phyloP scores from a whole-genome alignment of 148 eudicot species.

The Silene conica region DNA sequence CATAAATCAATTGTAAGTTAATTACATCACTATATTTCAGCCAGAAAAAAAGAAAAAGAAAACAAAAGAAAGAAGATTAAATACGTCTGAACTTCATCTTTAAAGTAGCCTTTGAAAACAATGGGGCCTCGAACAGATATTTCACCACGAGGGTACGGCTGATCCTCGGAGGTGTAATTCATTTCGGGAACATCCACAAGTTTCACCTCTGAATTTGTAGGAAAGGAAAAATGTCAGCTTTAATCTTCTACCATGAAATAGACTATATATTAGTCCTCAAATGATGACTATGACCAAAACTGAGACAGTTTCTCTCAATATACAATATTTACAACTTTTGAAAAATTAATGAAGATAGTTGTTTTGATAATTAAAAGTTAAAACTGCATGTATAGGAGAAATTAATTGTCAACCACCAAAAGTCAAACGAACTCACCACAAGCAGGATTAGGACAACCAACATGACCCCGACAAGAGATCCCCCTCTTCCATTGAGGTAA shows the following conservation, averaged over 20 bases:
- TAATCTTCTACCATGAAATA: no score
- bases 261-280: no score
- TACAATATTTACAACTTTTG: no score
- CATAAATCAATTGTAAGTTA: constrained; percentile 12
- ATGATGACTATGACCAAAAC: no score
- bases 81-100: constrained; percentile 91
- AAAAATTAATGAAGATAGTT: no score
- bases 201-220: constrained; percentile 57
- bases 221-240: not conserved
- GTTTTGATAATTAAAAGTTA: no score
- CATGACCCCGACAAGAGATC: constrained; percentile 84
- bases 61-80: constrained; percentile 5
- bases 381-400: no score
- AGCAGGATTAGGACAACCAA: constrained; percentile 90
- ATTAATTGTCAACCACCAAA: not conserved
- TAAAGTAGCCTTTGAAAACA: constrained; percentile 81
- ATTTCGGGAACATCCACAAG: constrained; percentile 95
- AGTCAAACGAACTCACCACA: constrained; percentile 60
- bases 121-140: constrained; percentile 92
- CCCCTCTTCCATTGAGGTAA: constrained; percentile 65
- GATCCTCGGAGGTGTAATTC: constrained; percentile 92
- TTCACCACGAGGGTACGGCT: constrained; percentile 94
- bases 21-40: not conserved
- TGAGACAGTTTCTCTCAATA: no score
- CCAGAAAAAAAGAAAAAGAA: not conserved